Evolutionary conservation across 257 asterid species (phyloP), one percentile per base, ranked within the genome.

Genomic region (Cordia subcordata): DNA sequence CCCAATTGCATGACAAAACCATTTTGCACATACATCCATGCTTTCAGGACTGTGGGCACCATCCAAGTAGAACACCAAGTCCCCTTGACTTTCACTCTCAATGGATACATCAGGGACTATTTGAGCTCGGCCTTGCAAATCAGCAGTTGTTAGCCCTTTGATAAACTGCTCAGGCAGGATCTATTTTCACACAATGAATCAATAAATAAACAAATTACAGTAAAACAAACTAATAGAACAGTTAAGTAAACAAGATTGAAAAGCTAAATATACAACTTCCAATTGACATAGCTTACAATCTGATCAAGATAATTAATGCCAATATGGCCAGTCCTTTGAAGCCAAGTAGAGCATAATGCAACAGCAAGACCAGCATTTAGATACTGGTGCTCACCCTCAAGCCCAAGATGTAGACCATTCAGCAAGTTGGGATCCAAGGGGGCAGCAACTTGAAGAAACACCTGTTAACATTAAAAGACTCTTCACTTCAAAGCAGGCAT

Each of bases 1-100:
- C 74, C 72, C 69, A 60, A 80, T 79, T 66, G 95, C 96, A 45
- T 67, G 59, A 37, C 77, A 76, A 77, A 89, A 93, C 99, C 97
- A 93, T 65, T 89, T 81, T 63, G 92, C 99, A 76, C 97, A 93
- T 54, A 75, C 99, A 13, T 93, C 99, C 99, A 89, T 93, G 85
- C 99, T 93, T 82, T 93, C 99, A 49, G 99, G 99, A 77, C 99
- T 89, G 72, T 93, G 99, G 61, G 99, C 99, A 61, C 99, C 99
- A 73, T 93, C 99, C 69, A 93, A 68, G 74, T 86, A 89, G 73
- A 89, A 93, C 66, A 85, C 86, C 57, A 93, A 87, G 69, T 84
- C 83, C 73, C 84, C 88, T 22, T 68, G 65, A 68, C 76, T 82
- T 67, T 84, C 83, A 67, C 74, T 72, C 64, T 86, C 96, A 63